phyloP scores from a whole-genome alignment of 352 stramenopile genomes.

The Pythium brachiatum region DNA sequence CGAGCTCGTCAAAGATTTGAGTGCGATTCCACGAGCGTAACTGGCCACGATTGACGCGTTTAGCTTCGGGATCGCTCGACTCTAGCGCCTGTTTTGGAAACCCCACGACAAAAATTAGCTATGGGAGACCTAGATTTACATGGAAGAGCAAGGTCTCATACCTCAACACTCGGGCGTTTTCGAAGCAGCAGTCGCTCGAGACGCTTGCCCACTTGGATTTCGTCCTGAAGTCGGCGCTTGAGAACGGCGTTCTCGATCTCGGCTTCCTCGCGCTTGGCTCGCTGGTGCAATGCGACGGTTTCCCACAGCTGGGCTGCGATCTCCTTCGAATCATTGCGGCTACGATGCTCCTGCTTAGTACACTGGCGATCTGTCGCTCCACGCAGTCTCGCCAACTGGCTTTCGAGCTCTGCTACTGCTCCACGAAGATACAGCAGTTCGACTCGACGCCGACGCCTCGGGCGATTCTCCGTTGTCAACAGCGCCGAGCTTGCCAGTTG shows the following conservation, averaged over 20 bases:
- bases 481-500: no score
- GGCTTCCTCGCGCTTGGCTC: not conserved
- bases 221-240: not conserved
- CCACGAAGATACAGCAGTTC: no score
- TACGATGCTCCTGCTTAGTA: no score
- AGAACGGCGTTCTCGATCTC: not conserved
- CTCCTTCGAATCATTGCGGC: not conserved
- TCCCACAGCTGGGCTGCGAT: not conserved
- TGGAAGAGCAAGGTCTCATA: not conserved
- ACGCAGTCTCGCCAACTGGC: not conserved
- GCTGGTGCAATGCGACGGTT: not conserved
- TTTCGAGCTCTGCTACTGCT: no score
- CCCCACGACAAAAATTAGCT: no score
- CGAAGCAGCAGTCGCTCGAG: not conserved
- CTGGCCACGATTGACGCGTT: no score
- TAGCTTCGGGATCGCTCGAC: no score
- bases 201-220: not conserved
- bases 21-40: no score
- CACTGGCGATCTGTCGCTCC: not conserved
- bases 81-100: no score
- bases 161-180: not conserved
- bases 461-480: no score
- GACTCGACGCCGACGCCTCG: no score
- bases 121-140: not conserved
- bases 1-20: no score